These are phyloP conservation scores for Lipomyces lipofer DNA, from an alignment of 805 yeast genomes.

Conservation along the genomic window DNA sequence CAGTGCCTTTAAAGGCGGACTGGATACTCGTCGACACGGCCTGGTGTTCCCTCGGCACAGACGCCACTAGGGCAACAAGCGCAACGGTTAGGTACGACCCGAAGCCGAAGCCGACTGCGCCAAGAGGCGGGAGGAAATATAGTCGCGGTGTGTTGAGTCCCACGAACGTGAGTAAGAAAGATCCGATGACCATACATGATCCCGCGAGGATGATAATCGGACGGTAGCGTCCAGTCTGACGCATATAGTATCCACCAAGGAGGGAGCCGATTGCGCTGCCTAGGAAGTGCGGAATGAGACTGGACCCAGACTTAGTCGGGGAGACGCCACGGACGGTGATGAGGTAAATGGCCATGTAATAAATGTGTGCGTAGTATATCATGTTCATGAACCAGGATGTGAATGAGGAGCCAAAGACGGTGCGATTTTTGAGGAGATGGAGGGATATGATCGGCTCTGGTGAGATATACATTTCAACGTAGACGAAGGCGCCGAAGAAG, in stretches of 20 bases:
- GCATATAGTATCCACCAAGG: slow-evolving; percentile 64
- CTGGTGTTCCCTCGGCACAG: slow-evolving; percentile 57
- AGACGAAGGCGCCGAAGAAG: slow-evolving; percentile 45
- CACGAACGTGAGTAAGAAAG: background rate
- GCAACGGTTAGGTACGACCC: slow-evolving; percentile 59
- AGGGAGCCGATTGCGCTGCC: slow-evolving; percentile 69
- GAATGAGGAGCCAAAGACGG: slow-evolving; percentile 63
- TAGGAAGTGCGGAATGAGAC: slow-evolving; percentile 55
- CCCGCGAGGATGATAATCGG: slow-evolving; percentile 12
- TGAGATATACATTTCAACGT: slow-evolving; percentile 53
- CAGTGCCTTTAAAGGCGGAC: slow-evolving; percentile 68
- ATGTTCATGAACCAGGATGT: slow-evolving; percentile 71
- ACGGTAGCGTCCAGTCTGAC: slow-evolving; percentile 51
- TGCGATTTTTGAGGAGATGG: slow-evolving; percentile 53
- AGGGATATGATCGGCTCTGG: slow-evolving; percentile 69
- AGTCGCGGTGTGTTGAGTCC: slow-evolving; percentile 3
- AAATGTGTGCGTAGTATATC: slow-evolving; percentile 63
- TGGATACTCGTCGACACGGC: slow-evolving; percentile 76
- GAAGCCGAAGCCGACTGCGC: slow-evolving; percentile 57
- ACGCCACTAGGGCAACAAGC: slow-evolving; percentile 60
- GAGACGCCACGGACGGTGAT: slow-evolving; percentile 52
- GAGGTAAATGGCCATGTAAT: slow-evolving; percentile 68
- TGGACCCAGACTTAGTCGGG: slow-evolving; percentile 56
- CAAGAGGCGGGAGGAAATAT: slow-evolving; percentile 27
- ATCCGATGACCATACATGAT: background rate